These are phyloP conservation scores for Phytophthora sansomeana DNA, from an alignment of 352 stramenopile genomes.

Conservation along the genomic window DNA sequence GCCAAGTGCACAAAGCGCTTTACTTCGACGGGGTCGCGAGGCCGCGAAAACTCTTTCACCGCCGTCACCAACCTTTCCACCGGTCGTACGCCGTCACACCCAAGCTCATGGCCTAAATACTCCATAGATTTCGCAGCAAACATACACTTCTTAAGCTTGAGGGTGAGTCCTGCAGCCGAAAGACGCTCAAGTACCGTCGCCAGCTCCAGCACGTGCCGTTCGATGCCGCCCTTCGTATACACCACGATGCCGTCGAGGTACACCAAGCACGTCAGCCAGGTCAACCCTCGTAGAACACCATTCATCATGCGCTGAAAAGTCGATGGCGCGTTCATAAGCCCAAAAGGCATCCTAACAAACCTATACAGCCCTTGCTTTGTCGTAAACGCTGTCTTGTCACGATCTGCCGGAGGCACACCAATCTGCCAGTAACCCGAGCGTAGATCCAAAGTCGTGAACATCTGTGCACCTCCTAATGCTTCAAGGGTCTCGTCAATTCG, in stretches of 20 bases:
- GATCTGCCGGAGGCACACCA: constrained; percentile 4
- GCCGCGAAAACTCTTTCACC: neutral
- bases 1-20: too few species aligned
- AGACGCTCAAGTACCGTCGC: constrained; percentile 24
- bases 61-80: neutral
- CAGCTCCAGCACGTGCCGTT: constrained; percentile 24
- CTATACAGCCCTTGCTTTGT: constrained; percentile 26
- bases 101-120: too few species aligned
- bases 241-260: constrained; percentile 36
- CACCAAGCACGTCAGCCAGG: constrained; percentile 29
- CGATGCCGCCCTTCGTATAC: constrained; percentile 16
- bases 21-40: too few species aligned
- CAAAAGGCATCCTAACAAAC: too few species aligned
- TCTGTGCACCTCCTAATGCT: too few species aligned
- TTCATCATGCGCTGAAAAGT: constrained; percentile 43
- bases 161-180: constrained; percentile 9
- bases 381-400: constrained; percentile 22
- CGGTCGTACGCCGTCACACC: too few species aligned
- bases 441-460: too few species aligned
- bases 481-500: too few species aligned
- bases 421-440: too few species aligned
- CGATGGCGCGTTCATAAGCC: constrained; percentile 23
- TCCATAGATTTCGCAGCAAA: constrained; percentile 25
- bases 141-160: constrained; percentile 31
- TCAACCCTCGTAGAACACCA: constrained; percentile 24